phyloP scores from a whole-genome alignment of 495 filamentous ascomycete genomes.

The Acidiella bohemica region DNA sequence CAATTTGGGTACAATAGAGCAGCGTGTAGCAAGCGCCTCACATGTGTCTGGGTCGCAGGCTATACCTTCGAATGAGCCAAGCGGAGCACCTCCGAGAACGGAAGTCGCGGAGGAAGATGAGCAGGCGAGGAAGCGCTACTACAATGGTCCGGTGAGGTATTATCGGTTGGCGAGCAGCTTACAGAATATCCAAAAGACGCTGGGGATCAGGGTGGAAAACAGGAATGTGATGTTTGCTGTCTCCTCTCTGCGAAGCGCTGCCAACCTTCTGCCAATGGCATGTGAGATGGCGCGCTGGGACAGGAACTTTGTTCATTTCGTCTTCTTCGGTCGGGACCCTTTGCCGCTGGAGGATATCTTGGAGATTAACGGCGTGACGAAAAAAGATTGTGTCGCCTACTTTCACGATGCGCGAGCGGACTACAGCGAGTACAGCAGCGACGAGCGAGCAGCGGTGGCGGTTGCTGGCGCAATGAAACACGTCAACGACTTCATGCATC shows the following conservation, averaged over 20 bases:
- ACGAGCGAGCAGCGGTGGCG: constrained; percentile 34
- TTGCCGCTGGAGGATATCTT: constrained; percentile 39
- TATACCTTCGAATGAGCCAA: constrained; percentile 9
- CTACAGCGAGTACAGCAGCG: constrained; percentile 35
- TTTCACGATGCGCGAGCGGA: constrained; percentile 50
- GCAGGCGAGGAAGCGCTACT: constrained; percentile 30
- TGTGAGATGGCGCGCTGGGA: constrained; percentile 46
- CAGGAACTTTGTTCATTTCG: constrained; percentile 47
- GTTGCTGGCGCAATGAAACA: constrained; percentile 26
- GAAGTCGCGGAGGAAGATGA: constrained; percentile 14
- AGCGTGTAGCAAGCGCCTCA: background rate
- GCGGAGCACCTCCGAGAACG: constrained; percentile 19
- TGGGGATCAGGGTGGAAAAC: constrained; percentile 28
- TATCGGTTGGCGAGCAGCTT: constrained; percentile 39
- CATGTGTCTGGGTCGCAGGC: background rate
- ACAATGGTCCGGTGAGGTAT: constrained; percentile 44
- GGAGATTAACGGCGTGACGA: constrained; percentile 42
- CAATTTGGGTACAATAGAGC: constrained; percentile 1
- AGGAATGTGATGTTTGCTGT: constrained; percentile 47
- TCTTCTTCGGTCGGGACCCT: constrained; percentile 41
- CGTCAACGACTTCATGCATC: constrained; percentile 44
- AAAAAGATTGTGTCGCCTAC: constrained; percentile 37
- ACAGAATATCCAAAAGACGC: constrained; percentile 28
- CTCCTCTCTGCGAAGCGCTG: constrained; percentile 42
- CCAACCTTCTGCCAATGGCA: constrained; percentile 43